These are phyloP conservation scores for Sclerotinia trifoliorum DNA, from an alignment of 2,329 filamentous ascomycete genomes.

Conservation along the genomic window DNA sequence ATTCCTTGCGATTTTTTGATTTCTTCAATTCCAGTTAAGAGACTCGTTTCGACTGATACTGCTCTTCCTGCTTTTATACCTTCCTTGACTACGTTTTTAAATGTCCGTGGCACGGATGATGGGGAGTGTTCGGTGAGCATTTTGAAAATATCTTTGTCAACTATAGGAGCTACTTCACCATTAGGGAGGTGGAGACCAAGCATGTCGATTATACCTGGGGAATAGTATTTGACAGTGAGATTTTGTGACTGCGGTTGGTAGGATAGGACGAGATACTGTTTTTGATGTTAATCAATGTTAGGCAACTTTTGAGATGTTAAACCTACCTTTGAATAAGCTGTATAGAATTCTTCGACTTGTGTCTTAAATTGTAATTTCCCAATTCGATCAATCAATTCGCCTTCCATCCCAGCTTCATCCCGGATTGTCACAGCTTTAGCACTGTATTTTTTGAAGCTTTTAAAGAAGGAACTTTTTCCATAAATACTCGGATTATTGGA, in stretches of 20 bases:
- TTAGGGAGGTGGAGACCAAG: constrained; percentile 45
- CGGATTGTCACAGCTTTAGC: constrained; percentile 23
- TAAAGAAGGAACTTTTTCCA: constrained; percentile 33
- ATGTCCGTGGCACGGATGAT: constrained; percentile 45
- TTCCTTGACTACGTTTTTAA: constrained; percentile 48
- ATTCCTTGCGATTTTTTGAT: constrained; percentile 28
- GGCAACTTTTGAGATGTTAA: background rate
- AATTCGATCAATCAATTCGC: constrained; percentile 42
- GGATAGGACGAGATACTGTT: constrained; percentile 44
- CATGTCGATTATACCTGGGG: constrained; percentile 48
- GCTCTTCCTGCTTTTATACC: constrained; percentile 31
- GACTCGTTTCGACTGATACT: constrained; percentile 36
- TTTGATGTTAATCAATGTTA: constrained; percentile 17
- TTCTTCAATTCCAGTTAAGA: constrained; percentile 34
- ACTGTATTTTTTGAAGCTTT: constrained; percentile 34
- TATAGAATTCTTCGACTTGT: constrained; percentile 46
- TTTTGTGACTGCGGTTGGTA: constrained; percentile 34
- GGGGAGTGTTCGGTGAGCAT: constrained; percentile 49
- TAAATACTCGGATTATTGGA: constrained; percentile 11
- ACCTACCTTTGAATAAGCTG: constrained; percentile 45
- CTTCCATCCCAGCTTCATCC: constrained; percentile 44
- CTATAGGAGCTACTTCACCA: constrained; percentile 41
- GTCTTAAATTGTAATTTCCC: constrained; percentile 41
- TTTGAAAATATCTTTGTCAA: constrained; percentile 53
- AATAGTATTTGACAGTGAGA: constrained; percentile 49